Evolutionary conservation across 345 rosid species (phyloP).

Genomic region (Aethionema arabicum): DNA sequence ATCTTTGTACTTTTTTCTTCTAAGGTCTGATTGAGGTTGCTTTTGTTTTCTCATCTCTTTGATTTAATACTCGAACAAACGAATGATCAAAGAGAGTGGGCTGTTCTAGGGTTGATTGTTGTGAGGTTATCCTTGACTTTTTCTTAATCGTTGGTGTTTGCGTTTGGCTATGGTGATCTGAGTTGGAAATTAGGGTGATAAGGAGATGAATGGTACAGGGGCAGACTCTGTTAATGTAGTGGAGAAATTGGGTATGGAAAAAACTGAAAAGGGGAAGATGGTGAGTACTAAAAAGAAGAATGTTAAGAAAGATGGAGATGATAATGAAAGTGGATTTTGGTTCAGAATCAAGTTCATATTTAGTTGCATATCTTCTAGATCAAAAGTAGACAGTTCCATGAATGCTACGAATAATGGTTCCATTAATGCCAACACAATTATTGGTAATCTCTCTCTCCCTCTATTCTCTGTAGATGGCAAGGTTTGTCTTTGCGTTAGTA

Average conservation of each 20-base stretch:
- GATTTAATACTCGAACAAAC: slow-evolving; percentile 6
- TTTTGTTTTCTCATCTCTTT: neutral
- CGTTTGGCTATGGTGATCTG: slow-evolving; percentile 22
- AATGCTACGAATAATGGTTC: slow-evolving; percentile 50
- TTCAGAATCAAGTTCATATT: slow-evolving; percentile 51
- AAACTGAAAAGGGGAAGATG: slow-evolving; percentile 39
- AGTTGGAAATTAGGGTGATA: slow-evolving; percentile 21
- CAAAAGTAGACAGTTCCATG: slow-evolving; percentile 75
- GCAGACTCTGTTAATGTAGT: slow-evolving; percentile 39
- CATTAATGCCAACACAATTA: slow-evolving; percentile 48
- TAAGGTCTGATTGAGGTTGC: slow-evolving; percentile 38
- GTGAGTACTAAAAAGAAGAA: slow-evolving; percentile 40
- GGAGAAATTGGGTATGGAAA: slow-evolving; percentile 41
- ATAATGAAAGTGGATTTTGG: slow-evolving; percentile 64
- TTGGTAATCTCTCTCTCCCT: slow-evolving; percentile 29
- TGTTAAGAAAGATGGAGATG: slow-evolving; percentile 43
- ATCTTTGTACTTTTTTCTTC: slow-evolving; percentile 3
- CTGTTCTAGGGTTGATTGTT: slow-evolving; percentile 22
- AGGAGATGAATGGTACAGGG: slow-evolving; percentile 47
- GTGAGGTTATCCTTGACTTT: slow-evolving; percentile 16
- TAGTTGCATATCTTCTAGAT: slow-evolving; percentile 71
- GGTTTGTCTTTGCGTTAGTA: neutral
- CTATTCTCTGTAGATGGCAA: slow-evolving; percentile 12
- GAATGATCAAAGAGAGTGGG: slow-evolving; percentile 26
- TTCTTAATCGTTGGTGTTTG: neutral